Base-by-base conservation (phyloP, 2,329 filamentous ascomycete species). In the Lojkania enalia region DNA sequence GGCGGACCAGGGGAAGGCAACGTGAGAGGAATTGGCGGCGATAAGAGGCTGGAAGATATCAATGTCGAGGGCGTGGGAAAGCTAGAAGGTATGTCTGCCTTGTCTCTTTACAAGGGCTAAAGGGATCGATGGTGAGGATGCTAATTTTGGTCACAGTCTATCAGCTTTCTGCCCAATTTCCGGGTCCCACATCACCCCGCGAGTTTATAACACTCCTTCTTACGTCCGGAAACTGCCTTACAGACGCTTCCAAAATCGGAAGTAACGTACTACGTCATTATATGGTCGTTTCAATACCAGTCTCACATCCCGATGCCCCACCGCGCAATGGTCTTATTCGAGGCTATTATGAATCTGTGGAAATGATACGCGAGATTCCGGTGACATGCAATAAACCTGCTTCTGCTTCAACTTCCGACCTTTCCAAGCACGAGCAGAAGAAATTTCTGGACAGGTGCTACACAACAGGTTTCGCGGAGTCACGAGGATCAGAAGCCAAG, bases 291-390 rank as follows among this genome's bases (percentile, higher is more conserved):
- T 96, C 90, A 2, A 90, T 87, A 67, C 92, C 92, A 1, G 88
- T 90, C 60, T 70, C 79, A 15, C 90, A 96, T 64, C 83, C 85
- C 0, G 83, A 89, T 46, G 85, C 87, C 23, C 84, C 85, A 15
- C 78, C 79, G 11, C 78, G 86, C 7, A 73, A 81, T 46, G 88
- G 88, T 13, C 92, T 86, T 64, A 88, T 96, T 37, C 80, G 90
- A 30, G 92, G 91, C 2, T 79, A 85, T 52, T 97, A 96, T 63
- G 91, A 96, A 73, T 95, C 88, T 1, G 86, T 96, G 13, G 92
- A 97, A 70, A 78, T 96, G 54, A 91, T 96, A 45, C 79, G 91
- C 38, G 91, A 97, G 69, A 80, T 96, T 12, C 86, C 85, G 0
- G 64, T 84, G 7, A 73, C 65, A 15, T 54, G 56, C 2, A 76